These are phyloP conservation scores for Ogataea siamensis DNA, from an alignment of 805 yeast species.

Conservation along the genomic window DNA sequence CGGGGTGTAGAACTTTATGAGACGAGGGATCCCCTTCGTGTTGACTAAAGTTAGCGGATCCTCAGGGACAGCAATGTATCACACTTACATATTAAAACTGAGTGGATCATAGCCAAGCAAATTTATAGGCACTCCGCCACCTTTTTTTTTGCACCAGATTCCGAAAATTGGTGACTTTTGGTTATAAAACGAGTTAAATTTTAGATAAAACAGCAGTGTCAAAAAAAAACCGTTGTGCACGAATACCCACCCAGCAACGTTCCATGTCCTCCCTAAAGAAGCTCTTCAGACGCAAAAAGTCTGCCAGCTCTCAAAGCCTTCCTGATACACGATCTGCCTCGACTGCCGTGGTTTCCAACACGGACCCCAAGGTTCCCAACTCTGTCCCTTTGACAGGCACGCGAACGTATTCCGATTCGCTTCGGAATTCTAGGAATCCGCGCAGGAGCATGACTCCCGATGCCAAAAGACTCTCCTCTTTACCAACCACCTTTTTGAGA, in stretches of 20 bases:
- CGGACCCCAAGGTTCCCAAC: background rate
- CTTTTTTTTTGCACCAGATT: conserved; percentile 7
- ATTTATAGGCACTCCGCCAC: conserved; percentile 8
- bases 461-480: conserved; percentile 28
- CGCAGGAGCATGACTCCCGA: conserved; percentile 12
- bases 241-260: background rate
- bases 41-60: conserved; percentile 51
- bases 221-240: background rate
- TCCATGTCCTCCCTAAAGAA: conserved; percentile 8
- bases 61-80: background rate
- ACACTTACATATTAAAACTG: conserved; percentile 27
- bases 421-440: conserved; percentile 5
- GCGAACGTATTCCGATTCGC: conserved; percentile 8
- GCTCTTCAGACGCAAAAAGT: conserved; percentile 11
- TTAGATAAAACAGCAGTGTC: background rate
- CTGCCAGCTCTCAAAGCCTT: conserved; percentile 4
- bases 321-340: conserved; percentile 2
- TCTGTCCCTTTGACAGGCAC: conserved; percentile 1
- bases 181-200: background rate
- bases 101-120: conserved; percentile 26
- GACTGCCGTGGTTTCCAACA: background rate
- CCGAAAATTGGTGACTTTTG: conserved; percentile 1
- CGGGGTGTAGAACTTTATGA: conserved; percentile 89
- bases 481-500: conserved; percentile 33
- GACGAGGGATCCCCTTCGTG: conserved; percentile 84